Evolutionary conservation across 106 monocot species (phyloP), one percentile per base, ranked within the genome.

Genomic region (Amphibolis antarctica): DNA sequence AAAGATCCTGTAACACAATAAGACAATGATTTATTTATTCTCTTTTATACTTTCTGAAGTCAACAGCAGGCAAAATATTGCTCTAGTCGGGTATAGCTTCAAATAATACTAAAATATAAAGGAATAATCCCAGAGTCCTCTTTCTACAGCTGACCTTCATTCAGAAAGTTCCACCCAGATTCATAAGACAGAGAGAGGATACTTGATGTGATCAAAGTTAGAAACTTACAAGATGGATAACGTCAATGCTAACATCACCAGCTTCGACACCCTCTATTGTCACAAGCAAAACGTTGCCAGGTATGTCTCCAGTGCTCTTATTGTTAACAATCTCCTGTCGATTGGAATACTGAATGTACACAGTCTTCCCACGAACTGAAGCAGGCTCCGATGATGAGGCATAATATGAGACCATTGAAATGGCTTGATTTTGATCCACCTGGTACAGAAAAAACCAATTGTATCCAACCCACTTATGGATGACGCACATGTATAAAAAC

Each of bases 191-290:
- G 4, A 36, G 36, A 36, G 36, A 36, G 7, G 36, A 7, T 4
- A 36, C 2, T 4, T 36, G 36, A 36, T 57, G 57, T 28, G 4
- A 26, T 57, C 1, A 63, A 1, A 69, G 18, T 0, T 7, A 43
- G 36, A 19, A 25, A 30, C 84, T 81, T 64, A 86, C 86, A 77
- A 86, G 65, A 69, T 86, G 86, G 65, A 86, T 82, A 46, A 86
- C 86, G 69, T 86, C 86, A 72, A 86, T 86, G 74, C 82, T 86
- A 42, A 86, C 86, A 75, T 86, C 86, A 42, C 82, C 82, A 57
- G 79, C 82, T 71, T 86, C 86, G 58, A 86, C 82, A 51, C 86
- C 86, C 66, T 86, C 86, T 28, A 86, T 82, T 7, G 86, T 86
- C 51, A 86, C 86, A 68, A 86, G 73, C 74, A 86, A 66, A 59